phyloP scores from a whole-genome alignment of 1,139 yeast genomes.

The Eremothecium cymbalariae region DNA sequence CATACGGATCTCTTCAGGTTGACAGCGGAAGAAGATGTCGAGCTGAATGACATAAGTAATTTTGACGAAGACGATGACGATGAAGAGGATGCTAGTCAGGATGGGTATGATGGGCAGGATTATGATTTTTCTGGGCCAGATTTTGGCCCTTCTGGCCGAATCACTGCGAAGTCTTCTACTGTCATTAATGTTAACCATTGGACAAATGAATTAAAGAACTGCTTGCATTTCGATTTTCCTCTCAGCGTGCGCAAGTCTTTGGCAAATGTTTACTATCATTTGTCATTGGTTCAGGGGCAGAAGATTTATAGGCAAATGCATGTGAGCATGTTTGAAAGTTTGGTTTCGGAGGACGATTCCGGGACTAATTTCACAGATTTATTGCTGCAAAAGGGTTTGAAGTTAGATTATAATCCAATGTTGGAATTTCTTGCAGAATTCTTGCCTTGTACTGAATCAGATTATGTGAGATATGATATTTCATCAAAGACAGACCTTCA shows the following conservation, averaged over 20 bases:
- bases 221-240: slow-evolving; percentile 82
- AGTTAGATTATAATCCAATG: slow-evolving; percentile 49
- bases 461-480: slow-evolving; percentile 32
- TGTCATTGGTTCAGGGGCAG: slow-evolving; percentile 72
- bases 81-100: slow-evolving; percentile 33
- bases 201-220: slow-evolving; percentile 79
- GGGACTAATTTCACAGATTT: slow-evolving; percentile 40
- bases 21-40: slow-evolving; percentile 28
- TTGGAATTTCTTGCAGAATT: slow-evolving; percentile 40
- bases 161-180: slow-evolving; percentile 61
- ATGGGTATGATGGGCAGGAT: slow-evolving; percentile 37
- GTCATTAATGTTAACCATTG: slow-evolving; percentile 72
- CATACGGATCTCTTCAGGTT: slow-evolving; percentile 43
- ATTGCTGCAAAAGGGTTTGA: slow-evolving; percentile 31
- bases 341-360: slow-evolving; percentile 35
- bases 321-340: slow-evolving; percentile 52
- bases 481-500: slow-evolving; percentile 31
- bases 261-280: slow-evolving; percentile 62
- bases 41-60: slow-evolving; percentile 36
- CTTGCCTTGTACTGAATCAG: slow-evolving; percentile 41
- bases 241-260: slow-evolving; percentile 51
- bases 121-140: slow-evolving; percentile 39
- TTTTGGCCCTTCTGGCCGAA: slow-evolving; percentile 46
- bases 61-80: slow-evolving; percentile 40
- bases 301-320: slow-evolving; percentile 53